Base-by-base conservation (phyloP, 768 basidiomycete genomes). In the Lactifluus rugatus region DNA sequence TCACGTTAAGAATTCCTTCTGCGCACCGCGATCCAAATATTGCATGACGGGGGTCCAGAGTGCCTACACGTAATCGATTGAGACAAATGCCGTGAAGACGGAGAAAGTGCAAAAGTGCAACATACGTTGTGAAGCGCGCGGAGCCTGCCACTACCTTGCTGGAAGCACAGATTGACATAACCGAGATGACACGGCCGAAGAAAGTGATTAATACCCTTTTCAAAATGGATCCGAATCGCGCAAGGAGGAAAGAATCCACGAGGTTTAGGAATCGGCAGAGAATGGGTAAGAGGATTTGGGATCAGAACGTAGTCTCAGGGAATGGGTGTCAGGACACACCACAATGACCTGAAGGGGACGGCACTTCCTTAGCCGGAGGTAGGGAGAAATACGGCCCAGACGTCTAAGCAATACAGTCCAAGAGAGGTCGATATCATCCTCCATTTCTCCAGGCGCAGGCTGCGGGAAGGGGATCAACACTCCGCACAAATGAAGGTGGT, bases 31-130 rank as follows among this genome's bases (percentile, higher is more conserved):
- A 67, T 94, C 90, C 0, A 88, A 89, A 68, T 83, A 89, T 70
- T 92, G 90, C 80, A 92, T 87, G 44, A 98, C 87, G 1, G 92
- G 89, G 2, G 85, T 80, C 88, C 91, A 94, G 2, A 92, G 75
- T 31, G 79, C 74, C 82, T 86, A 57, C 26, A 52, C 47, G 48
- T 45, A n/a, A 56, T 14, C 13, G 13, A 14, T 26, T n/a, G 25
- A 45, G 8, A 28, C 26, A 14, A 42, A 54, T 3, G 19, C 32
- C 3, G 6, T 3, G 10, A 4, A 10, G 48, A n/a, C 39, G 31
- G 36, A 47, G 52, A 36, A 51, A 23, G n/a, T 28, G 28, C n/a
- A n/a, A n/a, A 28, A 34, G 28, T 3, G 8, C 21, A 19, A 66
- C 67, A 56, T 57, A 70, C 72, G 63, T 71, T 71, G 23, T 80